These are phyloP conservation scores for Yamagishiella unicocca DNA, from an alignment of 139 green algal species.

Conservation along the genomic window DNA sequence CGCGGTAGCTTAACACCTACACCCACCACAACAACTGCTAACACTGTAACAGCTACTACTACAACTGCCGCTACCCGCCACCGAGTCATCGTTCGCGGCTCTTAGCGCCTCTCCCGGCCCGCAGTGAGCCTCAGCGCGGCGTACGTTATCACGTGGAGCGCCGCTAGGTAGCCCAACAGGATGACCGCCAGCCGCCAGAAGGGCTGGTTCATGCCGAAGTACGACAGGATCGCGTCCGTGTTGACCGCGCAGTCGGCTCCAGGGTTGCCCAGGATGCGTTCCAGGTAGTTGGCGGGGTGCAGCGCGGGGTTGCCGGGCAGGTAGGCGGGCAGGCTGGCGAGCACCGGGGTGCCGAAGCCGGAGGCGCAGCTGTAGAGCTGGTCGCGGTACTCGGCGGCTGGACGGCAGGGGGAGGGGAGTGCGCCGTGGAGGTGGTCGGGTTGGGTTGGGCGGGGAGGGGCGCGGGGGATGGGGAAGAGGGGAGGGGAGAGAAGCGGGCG, in stretches of 20 bases:
- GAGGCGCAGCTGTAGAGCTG: slow-evolving; percentile 53
- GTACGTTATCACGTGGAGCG: slow-evolving; percentile 48
- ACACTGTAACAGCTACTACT: too few relatives aligned
- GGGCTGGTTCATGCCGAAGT: slow-evolving; percentile 46
- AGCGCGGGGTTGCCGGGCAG: slow-evolving; percentile 48
- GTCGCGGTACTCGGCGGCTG: slow-evolving; percentile 47
- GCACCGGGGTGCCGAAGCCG: slow-evolving; percentile 49
- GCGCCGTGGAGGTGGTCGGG: neutral
- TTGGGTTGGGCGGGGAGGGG: neutral
- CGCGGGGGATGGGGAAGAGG: too few relatives aligned
- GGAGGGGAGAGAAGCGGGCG: too few relatives aligned
- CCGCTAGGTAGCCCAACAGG: slow-evolving; percentile 54
- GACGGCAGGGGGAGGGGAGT: neutral
- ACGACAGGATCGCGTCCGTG: slow-evolving; percentile 45
- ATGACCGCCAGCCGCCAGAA: slow-evolving; percentile 43
- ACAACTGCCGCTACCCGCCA: neutral
- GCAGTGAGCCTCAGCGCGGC: slow-evolving; percentile 44
- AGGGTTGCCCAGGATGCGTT: slow-evolving; percentile 9
- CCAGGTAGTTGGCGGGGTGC: neutral
- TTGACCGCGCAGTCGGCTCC: slow-evolving; percentile 41
- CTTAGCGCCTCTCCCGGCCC: slow-evolving; percentile 28
- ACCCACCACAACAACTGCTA: too few relatives aligned
- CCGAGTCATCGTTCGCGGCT: neutral
- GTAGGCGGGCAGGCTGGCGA: slow-evolving; percentile 44
- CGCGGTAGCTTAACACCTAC: too few relatives aligned